Conservation (phyloP, 2,329 filamentous ascomycete species). For the Exophiala xenobiotica region DNA sequence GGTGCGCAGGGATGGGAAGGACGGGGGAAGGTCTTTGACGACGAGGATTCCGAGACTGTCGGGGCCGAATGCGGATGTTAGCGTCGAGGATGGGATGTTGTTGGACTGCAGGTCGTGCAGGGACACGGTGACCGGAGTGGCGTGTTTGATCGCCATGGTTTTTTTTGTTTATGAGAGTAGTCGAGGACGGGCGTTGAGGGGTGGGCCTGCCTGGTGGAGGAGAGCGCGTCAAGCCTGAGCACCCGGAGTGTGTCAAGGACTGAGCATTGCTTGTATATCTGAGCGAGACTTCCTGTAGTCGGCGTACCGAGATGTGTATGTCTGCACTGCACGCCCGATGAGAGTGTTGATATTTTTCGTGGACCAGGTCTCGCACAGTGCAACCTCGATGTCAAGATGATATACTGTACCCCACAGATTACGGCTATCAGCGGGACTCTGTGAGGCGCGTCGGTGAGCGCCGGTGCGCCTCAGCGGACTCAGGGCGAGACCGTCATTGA, state of each 20-base stretch:
- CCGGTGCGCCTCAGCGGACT: no score
- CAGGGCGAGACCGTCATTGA: no score
- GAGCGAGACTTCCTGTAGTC: no score
- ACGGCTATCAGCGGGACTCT: neutral
- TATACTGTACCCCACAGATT: neutral
- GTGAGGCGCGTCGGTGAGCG: neutral
- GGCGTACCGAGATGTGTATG: no score
- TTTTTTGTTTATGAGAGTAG: neutral
- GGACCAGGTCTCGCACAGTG: no score
- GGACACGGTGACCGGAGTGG: conserved; percentile 27
- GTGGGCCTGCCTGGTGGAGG: no score
- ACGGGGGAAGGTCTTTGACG: conserved; percentile 77
- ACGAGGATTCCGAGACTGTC: conserved; percentile 88
- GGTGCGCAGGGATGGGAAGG: conserved; percentile 70
- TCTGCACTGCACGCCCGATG: no score
- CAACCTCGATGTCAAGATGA: neutral
- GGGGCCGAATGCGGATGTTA: conserved; percentile 76
- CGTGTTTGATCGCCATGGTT: conserved; percentile 21
- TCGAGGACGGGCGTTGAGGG: neutral
- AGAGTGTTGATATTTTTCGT: no score
- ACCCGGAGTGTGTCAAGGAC: no score
- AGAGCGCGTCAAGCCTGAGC: no score
- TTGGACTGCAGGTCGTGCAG: conserved; percentile 24
- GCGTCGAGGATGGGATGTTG: conserved; percentile 43
- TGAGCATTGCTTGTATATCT: no score